Evolutionary conservation across 768 basidiomycete genomes (phyloP), one percentile per base, ranked within the genome.

Genomic region (Serendipita vermifera): DNA sequence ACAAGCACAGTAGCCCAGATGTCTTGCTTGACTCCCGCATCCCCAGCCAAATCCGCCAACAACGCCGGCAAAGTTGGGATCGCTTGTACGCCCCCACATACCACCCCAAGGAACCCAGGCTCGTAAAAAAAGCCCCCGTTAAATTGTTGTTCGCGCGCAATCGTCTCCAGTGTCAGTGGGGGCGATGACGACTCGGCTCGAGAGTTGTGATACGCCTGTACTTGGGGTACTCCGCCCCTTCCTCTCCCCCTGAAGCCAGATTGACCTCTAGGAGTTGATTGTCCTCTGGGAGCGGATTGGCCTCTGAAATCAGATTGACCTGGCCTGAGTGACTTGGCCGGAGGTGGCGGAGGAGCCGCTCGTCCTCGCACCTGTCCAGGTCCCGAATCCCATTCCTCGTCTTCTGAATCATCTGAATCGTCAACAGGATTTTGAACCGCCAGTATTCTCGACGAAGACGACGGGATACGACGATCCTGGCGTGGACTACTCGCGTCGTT

Each of bases 1-100:
- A 69, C 71, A 15, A 79, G 64, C 3, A 70, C 70, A 2, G 78
- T 80, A 29, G 74, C 70, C 79, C 79, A 81, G 6, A 74, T 58
- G 7, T 53, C 65, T 20, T 55, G 20, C n/a, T 51, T 51, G 9
- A 17, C n/a, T 7, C 15, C 46, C n/a, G 9, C 46, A 15, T 20
- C 29, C 15, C 15, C 17, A 11, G 11, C 31, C n/a, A 2, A 7
- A 20, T 9, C 24, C 7, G 46, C 24, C 20, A 51, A 29, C 9
- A 31, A 29, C n/a, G 46, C 22, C n/a, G 46, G 46, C 20, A 51
- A 22, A 51, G 46, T 22, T 4, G 7, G 20, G 15, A 22, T 22
- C 22, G 46, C 20, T n/a, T 41, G 17, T 5, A 15, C 5, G n/a
- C 20, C 27, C 7, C 46, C 46, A 31, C 24, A 51, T 2, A 51